phyloP scores from a whole-genome alignment of 176 grass and related monocot species.

The Lolium rigidum region DNA sequence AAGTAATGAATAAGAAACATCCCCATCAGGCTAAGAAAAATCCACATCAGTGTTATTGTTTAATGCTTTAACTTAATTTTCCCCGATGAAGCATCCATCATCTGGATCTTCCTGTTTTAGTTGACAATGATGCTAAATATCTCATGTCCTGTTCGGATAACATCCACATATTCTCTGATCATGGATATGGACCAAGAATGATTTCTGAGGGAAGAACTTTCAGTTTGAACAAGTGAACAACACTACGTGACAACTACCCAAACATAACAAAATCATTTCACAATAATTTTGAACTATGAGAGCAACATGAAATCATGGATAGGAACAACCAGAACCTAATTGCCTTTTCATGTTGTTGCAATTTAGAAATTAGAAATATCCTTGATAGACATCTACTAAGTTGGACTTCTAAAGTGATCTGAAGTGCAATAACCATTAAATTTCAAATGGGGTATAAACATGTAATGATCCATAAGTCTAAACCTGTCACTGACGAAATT shows the following conservation, averaged over 20 bases:
- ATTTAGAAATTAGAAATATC: constrained; percentile 2
- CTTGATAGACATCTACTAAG: not conserved
- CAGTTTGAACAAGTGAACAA: not conserved
- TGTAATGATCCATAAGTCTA: not conserved
- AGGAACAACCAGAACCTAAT: not conserved
- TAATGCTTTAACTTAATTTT: constrained; percentile 20
- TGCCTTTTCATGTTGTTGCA: not conserved
- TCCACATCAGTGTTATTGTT: constrained; percentile 6
- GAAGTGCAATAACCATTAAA: not conserved
- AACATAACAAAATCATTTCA: not conserved
- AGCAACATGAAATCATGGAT: not conserved
- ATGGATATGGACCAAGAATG: constrained; percentile 24
- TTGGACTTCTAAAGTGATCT: not conserved
- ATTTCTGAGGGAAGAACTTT: not conserved
- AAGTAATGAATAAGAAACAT: constrained; percentile 19
- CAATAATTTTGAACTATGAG: not conserved
- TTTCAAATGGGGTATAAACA: not conserved
- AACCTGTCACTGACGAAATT: not conserved
- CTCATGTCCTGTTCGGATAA: not conserved
- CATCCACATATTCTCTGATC: not conserved
- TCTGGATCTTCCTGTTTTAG: constrained; percentile 29
- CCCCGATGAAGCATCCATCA: constrained; percentile 2
- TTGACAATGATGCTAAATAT: not conserved
- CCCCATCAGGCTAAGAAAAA: constrained; percentile 10
- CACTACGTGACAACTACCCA: not conserved